Conservation (phyloP, 345 rosid genomes). For the Aurinia saxatilis region DNA sequence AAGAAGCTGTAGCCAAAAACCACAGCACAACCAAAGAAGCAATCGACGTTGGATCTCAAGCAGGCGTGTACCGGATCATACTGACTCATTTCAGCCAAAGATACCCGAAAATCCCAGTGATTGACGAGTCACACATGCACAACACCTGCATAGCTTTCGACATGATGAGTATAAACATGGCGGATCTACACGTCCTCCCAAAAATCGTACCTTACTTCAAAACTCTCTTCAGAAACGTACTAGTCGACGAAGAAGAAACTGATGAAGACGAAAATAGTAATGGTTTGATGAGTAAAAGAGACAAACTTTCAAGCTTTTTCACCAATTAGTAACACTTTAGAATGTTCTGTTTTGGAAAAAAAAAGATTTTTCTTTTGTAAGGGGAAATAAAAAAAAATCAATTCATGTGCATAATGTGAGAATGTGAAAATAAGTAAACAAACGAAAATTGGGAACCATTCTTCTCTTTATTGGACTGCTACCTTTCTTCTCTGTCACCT, state of each 20-base stretch:
- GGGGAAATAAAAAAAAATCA: background rate
- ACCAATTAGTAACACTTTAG: background rate
- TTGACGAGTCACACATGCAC: slow-evolving; percentile 76
- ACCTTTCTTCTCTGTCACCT: slow-evolving; percentile 13
- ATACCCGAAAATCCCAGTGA: slow-evolving; percentile 85
- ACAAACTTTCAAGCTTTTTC: slow-evolving; percentile 21
- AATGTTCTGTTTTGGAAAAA: background rate
- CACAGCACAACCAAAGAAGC: slow-evolving; percentile 99
- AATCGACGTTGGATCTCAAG: slow-evolving; percentile 59
- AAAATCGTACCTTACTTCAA: slow-evolving; percentile 80
- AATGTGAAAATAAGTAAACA: background rate
- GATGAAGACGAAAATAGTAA: slow-evolving; percentile 32
- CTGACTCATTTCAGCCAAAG: slow-evolving; percentile 99
- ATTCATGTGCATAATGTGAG: slow-evolving; percentile 15
- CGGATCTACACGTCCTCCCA: slow-evolving; percentile 76
- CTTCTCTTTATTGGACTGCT: slow-evolving; percentile 18
- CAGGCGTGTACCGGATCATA: slow-evolving; percentile 67
- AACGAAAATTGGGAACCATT: slow-evolving; percentile 9
- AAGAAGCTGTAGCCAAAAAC: slow-evolving; percentile 82
- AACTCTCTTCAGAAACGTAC: slow-evolving; percentile 65
- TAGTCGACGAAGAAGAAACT: slow-evolving; percentile 43
- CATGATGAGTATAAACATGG: slow-evolving; percentile 91
- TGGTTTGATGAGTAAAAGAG: slow-evolving; percentile 6
- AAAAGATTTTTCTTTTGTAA: background rate
- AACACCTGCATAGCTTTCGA: slow-evolving; percentile 91